phyloP scores from a whole-genome alignment of 805 yeast genomes.

The Saturnispora ahearnii region DNA sequence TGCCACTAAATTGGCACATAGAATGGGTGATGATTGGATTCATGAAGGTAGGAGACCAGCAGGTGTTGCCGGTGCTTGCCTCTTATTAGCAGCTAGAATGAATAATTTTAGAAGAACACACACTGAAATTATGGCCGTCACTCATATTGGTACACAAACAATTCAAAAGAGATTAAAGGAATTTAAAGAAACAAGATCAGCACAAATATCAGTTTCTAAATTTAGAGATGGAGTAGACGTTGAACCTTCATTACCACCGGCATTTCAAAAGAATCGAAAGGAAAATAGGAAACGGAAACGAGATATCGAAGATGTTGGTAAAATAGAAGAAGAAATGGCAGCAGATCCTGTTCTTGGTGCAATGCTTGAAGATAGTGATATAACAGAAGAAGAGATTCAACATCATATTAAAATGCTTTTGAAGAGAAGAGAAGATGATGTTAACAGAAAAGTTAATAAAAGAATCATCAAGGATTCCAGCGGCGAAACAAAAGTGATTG shows the following conservation, averaged over 20 bases:
- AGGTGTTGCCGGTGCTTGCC: conserved; percentile 96
- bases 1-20: conserved; percentile 75
- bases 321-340: conserved; percentile 31
- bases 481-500: conserved; percentile 6
- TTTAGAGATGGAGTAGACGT: conserved; percentile 45
- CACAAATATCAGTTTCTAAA: conserved; percentile 58
- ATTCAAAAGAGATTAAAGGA: conserved; percentile 85
- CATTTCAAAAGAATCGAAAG: conserved; percentile 55
- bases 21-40: conserved; percentile 95
- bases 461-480: conserved; percentile 6
- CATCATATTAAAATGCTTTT: conserved; percentile 24
- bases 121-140: conserved; percentile 87
- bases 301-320: conserved; percentile 25
- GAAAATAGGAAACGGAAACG: conserved; percentile 32
- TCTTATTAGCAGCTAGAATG: conserved; percentile 91
- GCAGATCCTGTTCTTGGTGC: conserved; percentile 37
- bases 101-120: conserved; percentile 88
- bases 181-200: conserved; percentile 71
- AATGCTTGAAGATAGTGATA: conserved; percentile 34
- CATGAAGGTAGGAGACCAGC: conserved; percentile 97
- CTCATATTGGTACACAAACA: conserved; percentile 92
- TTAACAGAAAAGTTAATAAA: conserved; percentile 12
- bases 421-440: conserved; percentile 21
- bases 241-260: conserved; percentile 68
- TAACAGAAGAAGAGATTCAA: conserved; percentile 38